Conservation (phyloP, 2,329 filamentous ascomycete genomes). For the Tolypocladium paradoxum region DNA sequence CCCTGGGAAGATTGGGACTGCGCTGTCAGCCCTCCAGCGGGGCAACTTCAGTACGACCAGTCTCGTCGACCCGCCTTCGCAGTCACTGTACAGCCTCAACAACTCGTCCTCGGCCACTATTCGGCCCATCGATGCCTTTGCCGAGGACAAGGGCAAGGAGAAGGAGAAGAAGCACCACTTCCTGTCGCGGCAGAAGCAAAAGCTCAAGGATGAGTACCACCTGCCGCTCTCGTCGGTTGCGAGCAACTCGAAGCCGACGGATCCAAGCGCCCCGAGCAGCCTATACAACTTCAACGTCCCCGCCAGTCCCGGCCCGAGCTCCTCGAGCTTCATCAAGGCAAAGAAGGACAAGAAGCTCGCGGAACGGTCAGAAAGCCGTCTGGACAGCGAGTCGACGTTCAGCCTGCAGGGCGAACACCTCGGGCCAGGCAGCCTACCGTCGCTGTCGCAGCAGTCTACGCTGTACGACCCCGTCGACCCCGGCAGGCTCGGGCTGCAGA, state of each 20-base stretch:
- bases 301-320: constrained; percentile 56
- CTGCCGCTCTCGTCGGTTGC: constrained; percentile 64
- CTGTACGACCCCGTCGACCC: constrained; percentile 45
- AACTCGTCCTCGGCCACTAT: constrained; percentile 72
- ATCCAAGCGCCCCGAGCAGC: constrained; percentile 63
- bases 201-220: constrained; percentile 63
- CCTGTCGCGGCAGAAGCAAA: constrained; percentile 67
- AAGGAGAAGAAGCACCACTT: constrained; percentile 73
- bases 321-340: constrained; percentile 63
- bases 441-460: constrained; percentile 29
- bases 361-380: constrained; percentile 43
- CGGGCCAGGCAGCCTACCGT: constrained; percentile 40
- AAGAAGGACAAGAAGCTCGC: constrained; percentile 80
- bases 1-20: constrained; percentile 59
- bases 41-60: constrained; percentile 63
- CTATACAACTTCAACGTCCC: constrained; percentile 71
- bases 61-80: constrained; percentile 48
- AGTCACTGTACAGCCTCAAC: constrained; percentile 61
- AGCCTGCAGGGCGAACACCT: constrained; percentile 36
- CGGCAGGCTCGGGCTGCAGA: constrained; percentile 45
- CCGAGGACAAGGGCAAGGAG: constrained; percentile 35
- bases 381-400: constrained; percentile 41
- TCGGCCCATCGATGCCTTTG: constrained; percentile 46
- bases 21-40: constrained; percentile 53
- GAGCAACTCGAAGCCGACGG: constrained; percentile 66